These are phyloP conservation scores for Nitzschia sp. DNA, from an alignment of 108 stramenopile species.

Conservation along the genomic window DNA sequence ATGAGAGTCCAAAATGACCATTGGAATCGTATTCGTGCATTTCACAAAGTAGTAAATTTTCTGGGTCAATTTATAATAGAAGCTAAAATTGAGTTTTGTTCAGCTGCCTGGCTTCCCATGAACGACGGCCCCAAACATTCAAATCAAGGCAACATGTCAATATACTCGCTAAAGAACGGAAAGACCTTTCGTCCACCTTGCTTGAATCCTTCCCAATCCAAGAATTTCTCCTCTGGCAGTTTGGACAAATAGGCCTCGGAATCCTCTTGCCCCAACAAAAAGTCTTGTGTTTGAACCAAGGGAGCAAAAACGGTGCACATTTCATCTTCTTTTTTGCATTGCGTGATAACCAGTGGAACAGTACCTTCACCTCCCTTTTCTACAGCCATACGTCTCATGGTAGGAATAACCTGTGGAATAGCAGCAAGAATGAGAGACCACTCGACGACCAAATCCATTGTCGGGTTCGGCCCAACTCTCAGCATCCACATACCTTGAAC, in stretches of 20 bases:
- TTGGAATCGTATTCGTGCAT: no score
- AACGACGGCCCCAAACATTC: no score
- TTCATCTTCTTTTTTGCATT: constrained; percentile 58
- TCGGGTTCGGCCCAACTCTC: no score
- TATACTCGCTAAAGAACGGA: neutral
- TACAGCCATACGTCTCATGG: constrained; percentile 54
- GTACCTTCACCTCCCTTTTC: constrained; percentile 36
- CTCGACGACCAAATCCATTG: neutral
- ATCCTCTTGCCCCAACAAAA: constrained; percentile 52
- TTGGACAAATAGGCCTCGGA: constrained; percentile 22
- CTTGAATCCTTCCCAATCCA: constrained; percentile 14
- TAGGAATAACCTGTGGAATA: constrained; percentile 59
- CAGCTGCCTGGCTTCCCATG: no score
- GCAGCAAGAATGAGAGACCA: neutral
- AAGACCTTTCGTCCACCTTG: constrained; percentile 3
- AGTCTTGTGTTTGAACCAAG: constrained; percentile 45
- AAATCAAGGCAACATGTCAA: constrained; percentile 16
- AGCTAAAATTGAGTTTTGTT: no score
- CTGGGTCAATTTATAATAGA: no score
- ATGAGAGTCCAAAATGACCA: no score
- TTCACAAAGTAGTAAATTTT: no score
- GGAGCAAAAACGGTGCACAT: constrained; percentile 83
- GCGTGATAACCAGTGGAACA: constrained; percentile 52
- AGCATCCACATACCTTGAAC: constrained; percentile 54
- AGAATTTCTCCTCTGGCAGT: constrained; percentile 5